These are phyloP conservation scores for Datura wrightii DNA, from an alignment of 257 asterid species.

Conservation along the genomic window DNA sequence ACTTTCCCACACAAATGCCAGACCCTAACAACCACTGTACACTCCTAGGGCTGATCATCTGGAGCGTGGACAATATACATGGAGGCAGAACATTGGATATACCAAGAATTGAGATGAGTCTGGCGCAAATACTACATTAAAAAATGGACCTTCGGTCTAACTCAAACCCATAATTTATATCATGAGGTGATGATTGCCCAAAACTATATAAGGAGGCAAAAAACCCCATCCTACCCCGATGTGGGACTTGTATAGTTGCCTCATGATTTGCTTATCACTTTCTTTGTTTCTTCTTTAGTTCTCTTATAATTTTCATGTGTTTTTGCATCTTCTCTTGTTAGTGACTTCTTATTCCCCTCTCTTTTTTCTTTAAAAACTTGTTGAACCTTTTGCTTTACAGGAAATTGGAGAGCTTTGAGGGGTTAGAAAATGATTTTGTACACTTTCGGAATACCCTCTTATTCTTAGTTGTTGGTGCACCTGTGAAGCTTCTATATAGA, in stretches of 20 bases:
- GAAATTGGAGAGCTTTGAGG: neutral
- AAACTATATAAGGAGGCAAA: neutral
- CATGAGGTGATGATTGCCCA: neutral
- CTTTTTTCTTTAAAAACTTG: neutral
- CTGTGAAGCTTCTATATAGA: neutral
- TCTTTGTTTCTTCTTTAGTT: neutral
- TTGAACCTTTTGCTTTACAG: neutral
- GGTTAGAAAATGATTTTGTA: neutral
- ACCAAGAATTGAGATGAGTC: no score
- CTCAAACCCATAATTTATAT: neutral
- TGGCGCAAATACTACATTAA: no score
- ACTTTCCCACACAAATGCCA: neutral
- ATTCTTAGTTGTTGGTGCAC: conserved; percentile 16
- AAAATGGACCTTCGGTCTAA: no score
- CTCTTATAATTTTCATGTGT: neutral
- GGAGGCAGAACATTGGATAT: neutral
- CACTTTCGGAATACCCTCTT: neutral
- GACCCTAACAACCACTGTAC: neutral
- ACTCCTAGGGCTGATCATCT: neutral
- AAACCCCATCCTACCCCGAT: neutral
- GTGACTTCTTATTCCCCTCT: neutral
- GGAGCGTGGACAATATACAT: neutral
- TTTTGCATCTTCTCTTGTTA: neutral
- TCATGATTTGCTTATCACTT: neutral
- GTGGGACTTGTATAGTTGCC: neutral